These are phyloP conservation scores for Fusarium proliferatum DNA, from an alignment of 2,329 filamentous ascomycete species.

Conservation along the genomic window DNA sequence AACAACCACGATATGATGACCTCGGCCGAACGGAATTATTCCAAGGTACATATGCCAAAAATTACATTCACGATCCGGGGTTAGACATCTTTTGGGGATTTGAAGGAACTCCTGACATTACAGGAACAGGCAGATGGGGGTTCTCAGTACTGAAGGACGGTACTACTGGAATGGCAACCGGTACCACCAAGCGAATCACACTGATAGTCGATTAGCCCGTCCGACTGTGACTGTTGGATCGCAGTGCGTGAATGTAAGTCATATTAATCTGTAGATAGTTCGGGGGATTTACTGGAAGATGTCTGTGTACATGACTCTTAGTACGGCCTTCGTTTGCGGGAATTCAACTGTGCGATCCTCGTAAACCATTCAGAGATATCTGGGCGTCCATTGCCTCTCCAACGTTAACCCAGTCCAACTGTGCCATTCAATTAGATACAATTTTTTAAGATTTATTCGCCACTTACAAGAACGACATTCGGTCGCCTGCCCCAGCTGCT, in stretches of 20 bases:
- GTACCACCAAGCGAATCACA: conserved; percentile 36
- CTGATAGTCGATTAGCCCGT: not conserved
- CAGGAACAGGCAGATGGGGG: not conserved
- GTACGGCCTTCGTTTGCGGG: not conserved
- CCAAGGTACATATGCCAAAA: not conserved
- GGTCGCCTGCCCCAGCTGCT: conserved; percentile 36
- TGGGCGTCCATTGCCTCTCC: conserved; percentile 55
- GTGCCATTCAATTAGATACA: conserved; percentile 9
- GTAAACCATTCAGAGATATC: conserved; percentile 52
- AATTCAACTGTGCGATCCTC: not conserved
- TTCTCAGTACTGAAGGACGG: not conserved
- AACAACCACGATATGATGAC: not conserved
- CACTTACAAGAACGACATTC: conserved; percentile 46
- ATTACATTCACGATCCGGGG: conserved; percentile 24
- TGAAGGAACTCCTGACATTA: not conserved
- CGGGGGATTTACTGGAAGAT: not conserved
- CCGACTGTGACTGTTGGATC: not conserved
- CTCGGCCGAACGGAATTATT: not conserved
- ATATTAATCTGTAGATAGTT: not conserved
- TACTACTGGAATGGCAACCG: conserved; percentile 24
- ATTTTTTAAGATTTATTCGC: not conserved
- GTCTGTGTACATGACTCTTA: not conserved
- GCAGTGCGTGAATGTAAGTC: not conserved
- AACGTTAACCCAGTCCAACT: conserved; percentile 58
- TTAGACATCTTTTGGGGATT: conserved; percentile 5